These are phyloP conservation scores for Sporothrix luriei DNA, from an alignment of 2,329 filamentous ascomycete species.

Conservation along the genomic window DNA sequence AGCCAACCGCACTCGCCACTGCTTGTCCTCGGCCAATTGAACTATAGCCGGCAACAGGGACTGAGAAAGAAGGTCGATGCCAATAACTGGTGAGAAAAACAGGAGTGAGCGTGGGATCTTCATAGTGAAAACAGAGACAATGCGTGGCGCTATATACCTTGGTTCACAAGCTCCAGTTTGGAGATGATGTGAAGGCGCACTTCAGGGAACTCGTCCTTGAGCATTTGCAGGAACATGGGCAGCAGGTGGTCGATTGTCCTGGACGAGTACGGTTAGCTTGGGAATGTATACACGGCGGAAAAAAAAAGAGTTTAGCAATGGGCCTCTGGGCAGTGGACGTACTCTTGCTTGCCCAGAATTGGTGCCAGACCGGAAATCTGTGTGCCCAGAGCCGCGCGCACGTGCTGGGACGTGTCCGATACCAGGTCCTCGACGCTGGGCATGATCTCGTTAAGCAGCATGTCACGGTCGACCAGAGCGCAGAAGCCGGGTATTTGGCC, in stretches of 20 bases:
- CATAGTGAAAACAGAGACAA: neutral
- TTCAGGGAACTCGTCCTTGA: constrained; percentile 98
- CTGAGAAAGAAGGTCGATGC: constrained; percentile 94
- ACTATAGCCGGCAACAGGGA: constrained; percentile 96
- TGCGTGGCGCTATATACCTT: constrained; percentile 59
- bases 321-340: constrained; percentile 45
- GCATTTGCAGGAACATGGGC: constrained; percentile 98
- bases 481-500: constrained; percentile 99
- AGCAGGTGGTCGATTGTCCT: constrained; percentile 95
- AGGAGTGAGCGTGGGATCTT: neutral
- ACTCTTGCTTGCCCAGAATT: constrained; percentile 97
- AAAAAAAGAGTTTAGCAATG: too few species aligned
- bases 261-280: constrained; percentile 13
- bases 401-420: constrained; percentile 93
- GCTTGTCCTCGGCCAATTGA: constrained; percentile 96
- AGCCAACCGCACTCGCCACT: constrained; percentile 95
- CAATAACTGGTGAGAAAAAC: constrained; percentile 69
- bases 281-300: too few species aligned
- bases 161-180: constrained; percentile 98
- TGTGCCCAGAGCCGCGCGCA: constrained; percentile 89
- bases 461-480: constrained; percentile 79
- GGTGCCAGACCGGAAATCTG: constrained; percentile 96
- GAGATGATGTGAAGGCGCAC: constrained; percentile 98
- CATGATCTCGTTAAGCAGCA: constrained; percentile 94
- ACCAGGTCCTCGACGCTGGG: constrained; percentile 93